Conservation (phyloP, 768 basidiomycete species). For the Mycena rosella region DNA sequence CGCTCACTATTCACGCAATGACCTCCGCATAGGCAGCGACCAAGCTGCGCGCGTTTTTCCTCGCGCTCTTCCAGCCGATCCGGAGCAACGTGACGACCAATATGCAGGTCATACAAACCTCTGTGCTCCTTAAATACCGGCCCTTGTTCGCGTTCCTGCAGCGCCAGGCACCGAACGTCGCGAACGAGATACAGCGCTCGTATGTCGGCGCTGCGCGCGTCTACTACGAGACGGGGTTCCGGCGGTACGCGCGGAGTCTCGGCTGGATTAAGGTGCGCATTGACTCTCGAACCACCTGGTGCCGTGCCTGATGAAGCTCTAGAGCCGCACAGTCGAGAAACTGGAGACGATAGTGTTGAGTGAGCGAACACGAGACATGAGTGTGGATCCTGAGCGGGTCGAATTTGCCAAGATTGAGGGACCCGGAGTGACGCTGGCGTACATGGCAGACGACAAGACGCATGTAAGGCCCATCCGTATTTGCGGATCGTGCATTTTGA, state of each 20-base stretch:
- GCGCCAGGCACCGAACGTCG: constrained; percentile 84
- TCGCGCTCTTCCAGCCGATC: constrained; percentile 86
- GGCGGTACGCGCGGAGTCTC: constrained; percentile 88
- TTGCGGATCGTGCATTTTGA: background rate
- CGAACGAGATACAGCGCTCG: constrained; percentile 88
- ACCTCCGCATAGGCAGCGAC: constrained; percentile 77
- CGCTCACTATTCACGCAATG: background rate
- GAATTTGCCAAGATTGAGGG: constrained; percentile 82
- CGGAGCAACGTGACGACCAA: constrained; percentile 89
- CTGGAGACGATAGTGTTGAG: constrained; percentile 70
- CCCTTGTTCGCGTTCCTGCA: constrained; percentile 88
- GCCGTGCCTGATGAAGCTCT: background rate
- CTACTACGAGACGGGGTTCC: constrained; percentile 96
- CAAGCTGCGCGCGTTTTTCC: constrained; percentile 89
- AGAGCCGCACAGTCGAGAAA: constrained; percentile 81
- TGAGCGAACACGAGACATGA: constrained; percentile 56
- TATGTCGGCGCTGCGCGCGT: constrained; percentile 87
- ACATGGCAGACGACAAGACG: constrained; percentile 89
- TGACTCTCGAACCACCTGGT: background rate
- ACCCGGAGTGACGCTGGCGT: constrained; percentile 83
- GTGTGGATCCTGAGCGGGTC: constrained; percentile 69
- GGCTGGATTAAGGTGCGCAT: constrained; percentile 77
- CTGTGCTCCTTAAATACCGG: constrained; percentile 85
- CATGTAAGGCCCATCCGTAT: constrained; percentile 69
- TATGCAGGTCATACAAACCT: constrained; percentile 92